These are phyloP conservation scores for Grosmannia huntii DNA, from an alignment of 2,329 filamentous ascomycete genomes.

Conservation along the genomic window DNA sequence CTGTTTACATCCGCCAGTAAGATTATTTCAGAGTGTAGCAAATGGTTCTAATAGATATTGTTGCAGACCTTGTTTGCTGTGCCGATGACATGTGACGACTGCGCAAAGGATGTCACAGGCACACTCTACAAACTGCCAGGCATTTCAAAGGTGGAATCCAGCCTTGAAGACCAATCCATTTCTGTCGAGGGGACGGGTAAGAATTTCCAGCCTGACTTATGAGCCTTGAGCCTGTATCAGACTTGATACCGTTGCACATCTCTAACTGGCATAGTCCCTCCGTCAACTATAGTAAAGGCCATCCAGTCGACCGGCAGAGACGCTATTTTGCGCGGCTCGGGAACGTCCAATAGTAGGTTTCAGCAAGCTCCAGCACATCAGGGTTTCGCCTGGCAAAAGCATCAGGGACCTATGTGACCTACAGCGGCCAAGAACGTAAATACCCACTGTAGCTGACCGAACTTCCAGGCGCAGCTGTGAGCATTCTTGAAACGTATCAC, in stretches of 20 bases:
- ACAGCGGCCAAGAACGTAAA: too few species aligned
- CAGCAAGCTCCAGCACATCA: not conserved
- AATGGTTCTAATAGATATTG: not conserved
- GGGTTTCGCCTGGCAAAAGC: not conserved
- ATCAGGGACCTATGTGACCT: not conserved
- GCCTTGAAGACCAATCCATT: slow-evolving; percentile 71
- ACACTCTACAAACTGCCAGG: slow-evolving; percentile 66
- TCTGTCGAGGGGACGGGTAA: slow-evolving; percentile 71
- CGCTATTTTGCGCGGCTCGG: slow-evolving; percentile 85
- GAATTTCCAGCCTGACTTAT: slow-evolving; percentile 7
- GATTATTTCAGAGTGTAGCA: not conserved
- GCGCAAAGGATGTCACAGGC: slow-evolving; percentile 74
- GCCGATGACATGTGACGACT: slow-evolving; percentile 80
- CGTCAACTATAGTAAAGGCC: slow-evolving; percentile 76
- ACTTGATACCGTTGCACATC: not conserved
- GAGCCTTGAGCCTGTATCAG: not conserved
- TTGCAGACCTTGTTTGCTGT: slow-evolving; percentile 83
- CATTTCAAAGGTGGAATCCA: slow-evolving; percentile 70
- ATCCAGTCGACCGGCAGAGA: slow-evolving; percentile 86
- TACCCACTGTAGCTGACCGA: not conserved
- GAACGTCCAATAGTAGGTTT: slow-evolving; percentile 67
- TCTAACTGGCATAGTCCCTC: slow-evolving; percentile 45
- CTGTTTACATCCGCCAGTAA: not conserved
- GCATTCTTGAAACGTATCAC: slow-evolving; percentile 76
- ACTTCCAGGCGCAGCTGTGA: slow-evolving; percentile 62